These are phyloP conservation scores for Trichoderma polysporum DNA, from an alignment of 2,329 filamentous ascomycete species.

Conservation along the genomic window DNA sequence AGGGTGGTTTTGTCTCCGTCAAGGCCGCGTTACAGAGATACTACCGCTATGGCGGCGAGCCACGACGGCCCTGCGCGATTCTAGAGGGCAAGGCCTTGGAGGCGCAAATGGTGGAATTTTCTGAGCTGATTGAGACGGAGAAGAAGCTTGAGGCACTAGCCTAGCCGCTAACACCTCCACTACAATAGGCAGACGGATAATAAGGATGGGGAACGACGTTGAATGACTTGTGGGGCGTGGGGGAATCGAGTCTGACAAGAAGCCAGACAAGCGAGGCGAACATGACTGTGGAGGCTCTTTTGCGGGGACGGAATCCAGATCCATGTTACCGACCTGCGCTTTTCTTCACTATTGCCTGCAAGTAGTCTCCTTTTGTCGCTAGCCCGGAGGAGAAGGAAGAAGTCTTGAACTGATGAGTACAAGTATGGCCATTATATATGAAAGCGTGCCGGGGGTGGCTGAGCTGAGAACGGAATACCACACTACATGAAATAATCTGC, in stretches of 20 bases:
- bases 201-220: not conserved
- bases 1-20: constrained; percentile 67
- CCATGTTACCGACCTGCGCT: not conserved
- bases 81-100: constrained; percentile 28
- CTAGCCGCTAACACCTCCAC: constrained; percentile 5
- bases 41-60: constrained; percentile 62
- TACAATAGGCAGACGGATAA: not conserved
- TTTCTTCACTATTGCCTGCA: not conserved
- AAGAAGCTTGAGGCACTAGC: constrained; percentile 33
- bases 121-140: constrained; percentile 28
- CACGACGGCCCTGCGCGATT: constrained; percentile 50
- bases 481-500: not conserved
- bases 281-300: constrained; percentile 8
- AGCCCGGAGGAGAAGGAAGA: not conserved
- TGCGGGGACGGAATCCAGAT: constrained; percentile 9
- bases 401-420: not conserved
- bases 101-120: constrained; percentile 25
- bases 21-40: constrained; percentile 64
- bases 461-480: not conserved
- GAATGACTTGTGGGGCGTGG: constrained; percentile 14
- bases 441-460: not conserved
- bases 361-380: not conserved
- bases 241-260: constrained; percentile 14
- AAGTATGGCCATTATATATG: not conserved
- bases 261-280: not conserved